Evolutionary conservation across 768 basidiomycete genomes (phyloP).

Genomic region (Naganishia vishniacii): DNA sequence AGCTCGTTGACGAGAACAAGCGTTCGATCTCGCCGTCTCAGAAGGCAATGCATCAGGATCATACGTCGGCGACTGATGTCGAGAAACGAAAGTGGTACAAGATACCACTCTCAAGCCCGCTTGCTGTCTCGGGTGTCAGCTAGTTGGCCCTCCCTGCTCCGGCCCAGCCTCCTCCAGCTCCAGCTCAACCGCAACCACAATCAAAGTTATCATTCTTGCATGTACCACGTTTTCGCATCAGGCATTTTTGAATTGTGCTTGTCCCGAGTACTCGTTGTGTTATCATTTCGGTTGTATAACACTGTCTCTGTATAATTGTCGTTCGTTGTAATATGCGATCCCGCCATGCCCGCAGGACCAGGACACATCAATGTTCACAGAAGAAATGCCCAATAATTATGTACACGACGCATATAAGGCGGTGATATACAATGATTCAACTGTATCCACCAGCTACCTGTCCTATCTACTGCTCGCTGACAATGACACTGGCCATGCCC

Average conservation of each 20-base stretch:
- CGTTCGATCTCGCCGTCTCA: background rate
- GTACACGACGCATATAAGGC: conserved; percentile 1
- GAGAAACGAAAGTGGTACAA: conserved; percentile 13
- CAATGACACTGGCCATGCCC: conserved; percentile 30
- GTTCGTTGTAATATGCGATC: too few relatives aligned
- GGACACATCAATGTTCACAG: background rate
- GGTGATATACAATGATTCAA: conserved; percentile 11
- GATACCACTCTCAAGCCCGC: background rate
- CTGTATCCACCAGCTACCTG: background rate
- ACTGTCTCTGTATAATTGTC: too few relatives aligned
- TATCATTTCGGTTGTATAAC: too few relatives aligned
- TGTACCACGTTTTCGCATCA: too few relatives aligned
- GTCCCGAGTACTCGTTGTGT: too few relatives aligned
- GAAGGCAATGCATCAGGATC: background rate
- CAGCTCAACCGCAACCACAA: too few relatives aligned
- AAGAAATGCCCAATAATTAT: conserved; percentile 17
- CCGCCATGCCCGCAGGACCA: too few relatives aligned
- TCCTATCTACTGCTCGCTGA: conserved; percentile 40
- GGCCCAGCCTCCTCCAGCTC: too few relatives aligned
- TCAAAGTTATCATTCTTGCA: too few relatives aligned
- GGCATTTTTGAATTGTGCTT: too few relatives aligned
- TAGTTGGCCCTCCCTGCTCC: background rate
- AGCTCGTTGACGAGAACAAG: background rate
- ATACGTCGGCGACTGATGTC: background rate
- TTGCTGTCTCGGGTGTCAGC: background rate